Evolutionary conservation across 1,284 basidiomycete species (phyloP).

Genomic region (Tausonia pullulans): DNA sequence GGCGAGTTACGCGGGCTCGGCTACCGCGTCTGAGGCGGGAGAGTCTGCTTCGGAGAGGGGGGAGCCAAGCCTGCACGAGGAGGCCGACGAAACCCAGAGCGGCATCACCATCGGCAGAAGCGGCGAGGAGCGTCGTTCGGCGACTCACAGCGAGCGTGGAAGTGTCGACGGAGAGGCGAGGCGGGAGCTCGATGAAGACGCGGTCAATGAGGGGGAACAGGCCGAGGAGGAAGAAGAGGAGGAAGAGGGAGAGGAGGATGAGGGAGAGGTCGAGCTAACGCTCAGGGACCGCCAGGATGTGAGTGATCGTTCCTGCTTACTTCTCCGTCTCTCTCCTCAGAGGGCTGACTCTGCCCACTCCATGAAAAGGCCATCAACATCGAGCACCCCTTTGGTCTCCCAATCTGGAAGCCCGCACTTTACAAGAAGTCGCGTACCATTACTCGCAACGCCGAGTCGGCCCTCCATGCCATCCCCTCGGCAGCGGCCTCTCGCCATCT

Average conservation of each 20-base stretch:
- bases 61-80: not conserved
- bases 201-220: slow-evolving; percentile 23
- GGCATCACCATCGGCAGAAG: not conserved
- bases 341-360: no score
- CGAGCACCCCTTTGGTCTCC: slow-evolving; percentile 97
- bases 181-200: slow-evolving; percentile 19
- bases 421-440: slow-evolving; percentile 98
- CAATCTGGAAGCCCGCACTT: slow-evolving; percentile 98
- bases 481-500: slow-evolving; percentile 83
- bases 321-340: not conserved
- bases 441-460: slow-evolving; percentile 89
- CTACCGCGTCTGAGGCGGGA: not conserved
- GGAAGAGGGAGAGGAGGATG: slow-evolving; percentile 30
- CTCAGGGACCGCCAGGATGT: slow-evolving; percentile 93
- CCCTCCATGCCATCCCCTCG: slow-evolving; percentile 81
- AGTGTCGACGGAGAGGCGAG: slow-evolving; percentile 15
- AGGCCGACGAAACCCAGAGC: not conserved
- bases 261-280: slow-evolving; percentile 79
- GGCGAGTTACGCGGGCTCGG: not conserved
- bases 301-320: slow-evolving; percentile 19
- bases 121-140: not conserved
- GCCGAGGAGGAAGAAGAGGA: slow-evolving; percentile 25
- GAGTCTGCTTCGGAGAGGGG: no score
- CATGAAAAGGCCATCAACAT: slow-evolving; percentile 65
- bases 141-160: not conserved